Percentiles rank a stretch among this genome's conserved stretches.
Conservation (phyloP, 192 early-diverging fungal genomes). For the Allomyces macrogynus region DNA sequence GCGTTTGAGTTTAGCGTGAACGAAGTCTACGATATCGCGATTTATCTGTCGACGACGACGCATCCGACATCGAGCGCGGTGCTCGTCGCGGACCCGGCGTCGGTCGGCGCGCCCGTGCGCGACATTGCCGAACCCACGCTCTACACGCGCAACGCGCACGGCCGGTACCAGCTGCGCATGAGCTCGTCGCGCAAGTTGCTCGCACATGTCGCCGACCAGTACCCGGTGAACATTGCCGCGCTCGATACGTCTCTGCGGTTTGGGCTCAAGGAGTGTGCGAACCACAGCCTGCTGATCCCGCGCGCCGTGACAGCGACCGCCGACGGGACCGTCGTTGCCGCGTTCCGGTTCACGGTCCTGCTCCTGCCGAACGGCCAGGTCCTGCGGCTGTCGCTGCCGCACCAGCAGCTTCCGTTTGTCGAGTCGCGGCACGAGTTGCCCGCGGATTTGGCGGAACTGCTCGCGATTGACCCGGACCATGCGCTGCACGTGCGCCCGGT, state of each 20-base stretch:
- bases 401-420: conserved; percentile 51
- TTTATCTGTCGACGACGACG: conserved; percentile 39
- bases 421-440: conserved; percentile 41
- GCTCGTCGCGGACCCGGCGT: conserved; percentile 3
- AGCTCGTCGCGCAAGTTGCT: conserved; percentile 38
- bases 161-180: conserved; percentile 49
- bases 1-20: conserved; percentile 52
- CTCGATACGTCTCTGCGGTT: conserved; percentile 25
- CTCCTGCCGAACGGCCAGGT: conserved; percentile 34
- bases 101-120: conserved; percentile 14
- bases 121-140: conserved; percentile 24
- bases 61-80: not conserved
- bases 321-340: conserved; percentile 30
- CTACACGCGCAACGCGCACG: conserved; percentile 51
- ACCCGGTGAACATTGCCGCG: conserved; percentile 43
- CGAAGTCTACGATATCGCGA: conserved; percentile 52
- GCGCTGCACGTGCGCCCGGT: not conserved
- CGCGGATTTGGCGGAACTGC: conserved; percentile 7
- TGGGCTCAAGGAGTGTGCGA: conserved; percentile 45
- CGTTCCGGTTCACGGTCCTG: conserved; percentile 54
- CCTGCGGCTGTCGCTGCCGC: conserved; percentile 38
- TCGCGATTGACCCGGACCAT: not conserved
- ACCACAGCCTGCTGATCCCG: conserved; percentile 41
- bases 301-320: conserved; percentile 38
- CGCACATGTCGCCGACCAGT: conserved; percentile 36